Evolutionary conservation across 2,329 filamentous ascomycete species (phyloP), one percentile per base, ranked within the genome.

Genomic region (Hymenotorrendiella dingleyae): DNA sequence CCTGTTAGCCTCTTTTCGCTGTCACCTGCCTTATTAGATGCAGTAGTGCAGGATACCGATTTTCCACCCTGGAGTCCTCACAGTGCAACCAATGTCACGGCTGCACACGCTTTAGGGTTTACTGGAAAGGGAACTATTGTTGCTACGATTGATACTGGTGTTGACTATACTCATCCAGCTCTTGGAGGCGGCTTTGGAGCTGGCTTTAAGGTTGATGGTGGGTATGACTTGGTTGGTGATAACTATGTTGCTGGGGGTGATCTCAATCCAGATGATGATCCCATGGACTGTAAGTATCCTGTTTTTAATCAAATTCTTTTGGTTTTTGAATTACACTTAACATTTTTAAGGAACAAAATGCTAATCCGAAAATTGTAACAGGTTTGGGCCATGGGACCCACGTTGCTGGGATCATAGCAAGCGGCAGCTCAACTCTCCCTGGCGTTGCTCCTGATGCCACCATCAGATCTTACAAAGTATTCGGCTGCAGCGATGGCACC

Each of bases 171-270:
- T 0, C 79, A 83, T 52, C 74, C 77, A 1, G 75, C 76, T 21
- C 70, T 84, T 1, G 80, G 80, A 23, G 77, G 77, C 36, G 80
- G 79, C 54, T 82, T 82, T 54, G 80, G 79, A 2, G 54, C 66
- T 1, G 75, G 70, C 12, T 82, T 72, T 50, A 64, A 81, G 29
- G 73, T 84, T 16, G 66, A 68, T 3, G 73, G 70, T 45, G 80
- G 80, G 12, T 66, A 66, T 26, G 77, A 80, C 49, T 65, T 80
- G 3, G 54, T 63, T 4, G 66, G 64, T 6, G 62, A 66, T 23
- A n/a, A 21, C 11, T 36, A 36, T n/a, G n/a, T 24, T n/a, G 19
- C 21, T 36, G 34, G 34, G 3, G 34, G 34, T 22, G 9, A 11
- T 5, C 16, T 22, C 7, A 21, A 8, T 3, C 61, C 64, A 1